Evolutionary conservation across 208 protist genomes (phyloP), one percentile per base, ranked within the genome.

Genomic region (Acanthamoeba triangularis): DNA sequence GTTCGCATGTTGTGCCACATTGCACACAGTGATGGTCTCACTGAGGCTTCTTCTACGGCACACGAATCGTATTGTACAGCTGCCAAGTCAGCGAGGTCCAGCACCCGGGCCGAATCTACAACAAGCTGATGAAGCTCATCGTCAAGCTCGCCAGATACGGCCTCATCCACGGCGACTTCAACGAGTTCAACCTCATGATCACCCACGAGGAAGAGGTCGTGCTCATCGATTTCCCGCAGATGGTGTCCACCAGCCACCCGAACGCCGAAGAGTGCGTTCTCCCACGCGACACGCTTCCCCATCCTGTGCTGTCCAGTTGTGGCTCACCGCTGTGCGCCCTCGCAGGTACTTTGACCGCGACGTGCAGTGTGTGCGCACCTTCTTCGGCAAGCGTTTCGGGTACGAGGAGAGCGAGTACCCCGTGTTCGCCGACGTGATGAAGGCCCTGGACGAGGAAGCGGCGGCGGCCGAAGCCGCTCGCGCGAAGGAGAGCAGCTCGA

Each of bases 191-290:
- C 96, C 82, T 99, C 11, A 98, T 99, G 95, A 97, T 99, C 63
- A 98, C 97, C 25, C 98, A 99, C 7, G 97, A 99, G 8, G 97
- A 98, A 25, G 96, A 98, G 14, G 97, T 99, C 3, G 98, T 98
- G 20, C 95, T 99, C 44, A 99, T 99, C 97, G 99, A 99, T 97
- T 99, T 99, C 90, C 99, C 99, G 47, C 99, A 99, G 97, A 99
- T 99, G 99, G 97, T 99, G 18, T 99, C 99, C 13, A 99, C 98
- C 23, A 98, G 98, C 47, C 99, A 99, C 96, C 82, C 63, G 33
- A 99, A 99, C 95, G 99, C 99, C 28, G 93, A 98, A 37, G 98
- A 99, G 95, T 97, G 98, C 54, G 82, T 52, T 41, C 49, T 10
- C 11, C 52, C 35, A 20, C 54, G n/a, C 33, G n/a, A 41, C n/a